Base-by-base conservation (phyloP, 2,329 filamentous ascomycete species). In the Phialocephala sp. region DNA sequence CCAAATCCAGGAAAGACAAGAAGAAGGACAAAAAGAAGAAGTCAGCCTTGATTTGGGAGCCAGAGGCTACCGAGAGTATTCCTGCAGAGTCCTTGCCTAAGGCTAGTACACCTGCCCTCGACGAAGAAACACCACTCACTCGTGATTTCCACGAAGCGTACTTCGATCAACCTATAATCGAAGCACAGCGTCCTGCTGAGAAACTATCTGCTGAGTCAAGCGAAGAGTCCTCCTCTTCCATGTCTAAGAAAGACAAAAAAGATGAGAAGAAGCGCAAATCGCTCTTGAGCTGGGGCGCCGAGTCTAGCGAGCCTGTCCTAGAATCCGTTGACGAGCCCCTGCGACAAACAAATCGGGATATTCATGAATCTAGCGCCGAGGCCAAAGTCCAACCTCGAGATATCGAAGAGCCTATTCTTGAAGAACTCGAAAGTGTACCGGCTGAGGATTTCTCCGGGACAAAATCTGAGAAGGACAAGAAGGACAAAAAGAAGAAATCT, bases 21-120 rank as follows among this genome's bases (percentile, higher is more conserved):
- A 68, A 66, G 27, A 64, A 68, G 47, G 64, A 68, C 39, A 66
- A 62, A 12, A 62, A 57, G 36, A 68, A 68, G 45, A 50, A 65
- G 67, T 73, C 76, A 66, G 41, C 57, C n/a, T 63, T 65, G n/a
- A 36, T 22, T 36, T 66, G 59, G 66, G 55, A 57, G 36, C 55
- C 55, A 35, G 55, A 57, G 24, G 8, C 55, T 41, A 32, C 15
- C 15, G 27, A 58, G 18, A 37, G 18, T 65, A 66, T 22, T 67
- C 64, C 11, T 74, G n/a, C 18, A 12, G 59, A 61, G 20, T 20
- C 55, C 9, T 39, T 57, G 18, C 55, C 55, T 20, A 32, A 52
- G 36, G 32, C 24, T 4, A 55, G 11, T 18, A 35, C 41, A 24
- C 27, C n/a, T 20, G n/a, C 43, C 43, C 27, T 50, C 15, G 50